These are phyloP conservation scores for Isoetes taiwanensis DNA, from an alignment of 75 land plant genomes.

Conservation along the genomic window DNA sequence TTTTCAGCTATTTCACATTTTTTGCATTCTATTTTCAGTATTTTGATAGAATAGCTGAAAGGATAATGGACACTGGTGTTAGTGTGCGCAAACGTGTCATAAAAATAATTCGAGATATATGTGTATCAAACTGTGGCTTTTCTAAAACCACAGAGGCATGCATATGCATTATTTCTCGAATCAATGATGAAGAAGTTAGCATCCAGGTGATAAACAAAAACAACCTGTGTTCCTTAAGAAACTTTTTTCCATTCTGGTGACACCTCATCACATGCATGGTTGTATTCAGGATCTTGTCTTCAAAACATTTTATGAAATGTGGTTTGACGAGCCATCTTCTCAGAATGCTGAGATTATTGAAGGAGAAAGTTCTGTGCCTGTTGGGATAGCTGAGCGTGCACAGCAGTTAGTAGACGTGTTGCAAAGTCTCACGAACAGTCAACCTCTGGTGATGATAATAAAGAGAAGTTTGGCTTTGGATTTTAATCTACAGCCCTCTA, in stretches of 20 bases:
- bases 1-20: too few relatives aligned
- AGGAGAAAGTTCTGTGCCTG: slow-evolving; percentile 63
- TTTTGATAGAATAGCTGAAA: slow-evolving; percentile 92
- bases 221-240: background rate
- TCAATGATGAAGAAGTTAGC: slow-evolving; percentile 96
- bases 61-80: slow-evolving; percentile 97
- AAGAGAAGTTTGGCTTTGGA: slow-evolving; percentile 84
- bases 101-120: slow-evolving; percentile 87
- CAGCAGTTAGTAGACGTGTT: slow-evolving; percentile 94
- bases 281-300: slow-evolving; percentile 85
- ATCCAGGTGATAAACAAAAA: slow-evolving; percentile 58
- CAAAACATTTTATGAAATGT: slow-evolving; percentile 94
- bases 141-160: slow-evolving; percentile 66
- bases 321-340: slow-evolving; percentile 82
- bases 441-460: slow-evolving; percentile 66
- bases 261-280: background rate
- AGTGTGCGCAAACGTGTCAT: slow-evolving; percentile 97
- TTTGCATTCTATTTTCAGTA: slow-evolving; percentile 45
- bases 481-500: slow-evolving; percentile 73
- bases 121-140: slow-evolving; percentile 64
- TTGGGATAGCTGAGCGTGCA: slow-evolving; percentile 65
- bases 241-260: background rate
- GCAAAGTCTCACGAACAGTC: slow-evolving; percentile 54
- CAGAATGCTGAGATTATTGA: slow-evolving; percentile 33
- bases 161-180: slow-evolving; percentile 84